A percentile compares a stretch with the other conserved stretches of the same genome.
phyloP scores from a whole-genome alignment of 352 stramenopile genomes.

The Saprolegnia parasitica region DNA sequence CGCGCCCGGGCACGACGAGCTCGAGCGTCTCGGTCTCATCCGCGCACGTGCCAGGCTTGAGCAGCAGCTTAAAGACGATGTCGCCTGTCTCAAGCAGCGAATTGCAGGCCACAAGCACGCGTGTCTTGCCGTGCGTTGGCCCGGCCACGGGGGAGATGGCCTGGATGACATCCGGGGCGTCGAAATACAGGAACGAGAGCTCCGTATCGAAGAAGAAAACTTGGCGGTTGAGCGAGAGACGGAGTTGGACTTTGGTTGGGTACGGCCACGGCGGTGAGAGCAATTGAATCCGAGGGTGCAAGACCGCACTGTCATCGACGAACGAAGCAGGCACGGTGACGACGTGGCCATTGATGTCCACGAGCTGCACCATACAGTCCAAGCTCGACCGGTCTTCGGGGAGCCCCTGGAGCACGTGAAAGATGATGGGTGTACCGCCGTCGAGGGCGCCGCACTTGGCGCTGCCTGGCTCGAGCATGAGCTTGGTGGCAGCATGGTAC shows the following conservation, averaged over 20 bases:
- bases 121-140: slow-evolving; percentile 1
- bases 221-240: slow-evolving; percentile 20
- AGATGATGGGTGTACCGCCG: slow-evolving; percentile 22
- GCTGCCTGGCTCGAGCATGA: background rate
- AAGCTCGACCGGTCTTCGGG: background rate
- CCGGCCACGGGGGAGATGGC: slow-evolving; percentile 10
- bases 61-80: slow-evolving; percentile 18
- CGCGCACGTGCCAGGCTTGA: background rate
- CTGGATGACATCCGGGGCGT: slow-evolving; percentile 2
- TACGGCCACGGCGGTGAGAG: slow-evolving; percentile 8
- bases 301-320: background rate
- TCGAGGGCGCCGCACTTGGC: slow-evolving; percentile 11
- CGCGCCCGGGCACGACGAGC: background rate
- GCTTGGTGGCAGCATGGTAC: slow-evolving; percentile 7
- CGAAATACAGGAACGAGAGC: slow-evolving; percentile 21
- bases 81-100: slow-evolving; percentile 19
- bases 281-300: background rate
- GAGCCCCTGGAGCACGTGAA: slow-evolving; percentile 10
- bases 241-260: slow-evolving; percentile 6
- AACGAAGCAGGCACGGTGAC: background rate
- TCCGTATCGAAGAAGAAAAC: slow-evolving; percentile 16
- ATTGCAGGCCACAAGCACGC: slow-evolving; percentile 7
- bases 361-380: slow-evolving; percentile 5
- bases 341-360: slow-evolving; percentile 6
- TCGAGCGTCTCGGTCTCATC: background rate